These are phyloP conservation scores for Prunus mira DNA, from an alignment of 306 rosid genomes.

Conservation along the genomic window DNA sequence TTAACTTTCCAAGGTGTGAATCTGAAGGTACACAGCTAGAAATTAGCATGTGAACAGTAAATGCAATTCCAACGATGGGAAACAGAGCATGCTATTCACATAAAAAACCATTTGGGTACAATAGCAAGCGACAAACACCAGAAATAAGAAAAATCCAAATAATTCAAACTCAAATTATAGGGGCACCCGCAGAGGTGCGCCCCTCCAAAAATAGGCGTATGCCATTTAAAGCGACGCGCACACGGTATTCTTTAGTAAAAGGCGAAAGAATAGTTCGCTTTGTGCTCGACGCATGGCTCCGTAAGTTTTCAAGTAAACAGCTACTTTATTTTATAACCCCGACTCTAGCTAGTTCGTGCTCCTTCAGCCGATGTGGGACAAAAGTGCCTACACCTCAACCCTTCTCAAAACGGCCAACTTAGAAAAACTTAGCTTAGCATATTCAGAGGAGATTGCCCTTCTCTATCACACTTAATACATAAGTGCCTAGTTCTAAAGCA, in stretches of 20 bases:
- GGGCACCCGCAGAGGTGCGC: background rate
- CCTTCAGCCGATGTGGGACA: background rate
- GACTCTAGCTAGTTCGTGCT: background rate
- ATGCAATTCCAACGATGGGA: no score
- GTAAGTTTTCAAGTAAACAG: accelerated
- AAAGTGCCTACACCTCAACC: background rate
- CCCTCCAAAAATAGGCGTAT: constrained; percentile 39
- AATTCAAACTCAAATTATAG: background rate
- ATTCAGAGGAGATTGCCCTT: no score
- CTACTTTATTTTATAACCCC: background rate
- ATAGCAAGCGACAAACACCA: accelerated
- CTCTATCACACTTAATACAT: no score
- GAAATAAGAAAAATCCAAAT: no score
- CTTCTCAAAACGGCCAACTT: background rate
- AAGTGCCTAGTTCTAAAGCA: no score
- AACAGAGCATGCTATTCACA: no score
- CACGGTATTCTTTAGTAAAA: constrained; percentile 20
- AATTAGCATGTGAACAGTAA: no score
- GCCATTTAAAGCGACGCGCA: constrained; percentile 11
- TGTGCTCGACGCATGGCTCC: constrained; percentile 15
- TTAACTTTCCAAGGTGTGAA: no score
- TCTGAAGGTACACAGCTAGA: no score
- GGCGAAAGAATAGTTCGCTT: constrained; percentile 16
- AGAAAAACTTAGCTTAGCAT: background rate
- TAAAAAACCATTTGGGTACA: no score